phyloP scores from a whole-genome alignment of 768 basidiomycete species.

The Phaeolepiota aurea region DNA sequence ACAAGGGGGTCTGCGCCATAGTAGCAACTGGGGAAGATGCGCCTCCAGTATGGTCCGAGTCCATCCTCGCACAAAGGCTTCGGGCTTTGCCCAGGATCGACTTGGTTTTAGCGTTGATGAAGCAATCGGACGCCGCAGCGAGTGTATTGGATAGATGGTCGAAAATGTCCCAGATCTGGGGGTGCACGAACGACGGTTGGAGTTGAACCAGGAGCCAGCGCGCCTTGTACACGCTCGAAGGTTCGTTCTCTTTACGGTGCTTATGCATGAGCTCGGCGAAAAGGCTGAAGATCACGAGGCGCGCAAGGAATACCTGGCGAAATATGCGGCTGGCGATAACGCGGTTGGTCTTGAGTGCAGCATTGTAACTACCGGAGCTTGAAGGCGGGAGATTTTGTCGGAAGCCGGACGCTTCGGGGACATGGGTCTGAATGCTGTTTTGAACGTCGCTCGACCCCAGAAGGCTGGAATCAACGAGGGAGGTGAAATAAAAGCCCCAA shows the following conservation, averaged over 20 bases:
- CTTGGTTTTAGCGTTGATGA: slow-evolving; percentile 25
- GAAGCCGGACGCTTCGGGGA: slow-evolving; percentile 27
- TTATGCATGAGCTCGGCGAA: slow-evolving; percentile 25
- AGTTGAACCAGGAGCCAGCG: slow-evolving; percentile 36
- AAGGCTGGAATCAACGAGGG: slow-evolving; percentile 30
- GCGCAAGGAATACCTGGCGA: slow-evolving; percentile 30
- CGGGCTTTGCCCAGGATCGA: slow-evolving; percentile 21
- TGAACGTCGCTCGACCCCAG: slow-evolving; percentile 37
- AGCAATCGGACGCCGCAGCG: slow-evolving; percentile 22
- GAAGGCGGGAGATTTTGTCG: slow-evolving; percentile 19
- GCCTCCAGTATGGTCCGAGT: neutral
- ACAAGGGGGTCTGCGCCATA: slow-evolving; percentile 24
- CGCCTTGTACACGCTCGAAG: slow-evolving; percentile 16
- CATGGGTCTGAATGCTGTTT: slow-evolving; percentile 26
- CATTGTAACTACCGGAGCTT: slow-evolving; percentile 21
- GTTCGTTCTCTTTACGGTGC: slow-evolving; percentile 5
- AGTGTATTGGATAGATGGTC: slow-evolving; percentile 27
- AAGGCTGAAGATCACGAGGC: slow-evolving; percentile 28
- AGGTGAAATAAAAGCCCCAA: slow-evolving; percentile 43
- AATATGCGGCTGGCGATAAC: slow-evolving; percentile 28
- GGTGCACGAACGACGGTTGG: slow-evolving; percentile 24
- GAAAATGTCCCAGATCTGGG: slow-evolving; percentile 32
- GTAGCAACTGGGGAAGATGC: slow-evolving; percentile 8
- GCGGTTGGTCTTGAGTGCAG: slow-evolving; percentile 23
- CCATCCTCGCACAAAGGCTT: slow-evolving; percentile 13